These are phyloP conservation scores for Gastrolobium bilobum DNA, from an alignment of 306 rosid species.

Conservation along the genomic window DNA sequence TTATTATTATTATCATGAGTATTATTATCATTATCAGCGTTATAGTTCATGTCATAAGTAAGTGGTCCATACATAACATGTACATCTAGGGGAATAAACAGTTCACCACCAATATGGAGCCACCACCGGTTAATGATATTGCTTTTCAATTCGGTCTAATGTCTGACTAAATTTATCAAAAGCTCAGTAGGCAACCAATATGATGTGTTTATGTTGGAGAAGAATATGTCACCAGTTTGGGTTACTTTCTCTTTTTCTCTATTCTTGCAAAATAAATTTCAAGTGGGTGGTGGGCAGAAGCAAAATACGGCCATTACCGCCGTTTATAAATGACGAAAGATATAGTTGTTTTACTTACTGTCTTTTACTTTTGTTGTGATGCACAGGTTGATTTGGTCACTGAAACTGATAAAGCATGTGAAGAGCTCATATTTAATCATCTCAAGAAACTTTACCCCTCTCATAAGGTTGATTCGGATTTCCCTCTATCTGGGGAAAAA, in stretches of 20 bases:
- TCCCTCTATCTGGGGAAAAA: too few relatives aligned
- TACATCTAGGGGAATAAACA: too few relatives aligned
- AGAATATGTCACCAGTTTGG: too few relatives aligned
- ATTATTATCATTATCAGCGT: background rate
- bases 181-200: background rate
- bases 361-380: conserved; percentile 35
- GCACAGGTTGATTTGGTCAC: conserved; percentile 92
- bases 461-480: conserved; percentile 63
- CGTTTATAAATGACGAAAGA: too few relatives aligned
- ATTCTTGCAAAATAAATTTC: background rate
- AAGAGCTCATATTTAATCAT: conserved; percentile 79
- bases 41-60: background rate
- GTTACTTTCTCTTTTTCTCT: background rate
- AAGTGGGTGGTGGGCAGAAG: too few relatives aligned
- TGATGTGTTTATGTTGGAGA: background rate
- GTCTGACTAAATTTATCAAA: too few relatives aligned
- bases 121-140: too few relatives aligned
- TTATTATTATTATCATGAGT: background rate
- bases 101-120: too few relatives aligned
- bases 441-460: conserved; percentile 78
- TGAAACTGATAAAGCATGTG: conserved; percentile 94
- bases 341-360: background rate
- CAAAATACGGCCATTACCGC: too few relatives aligned
- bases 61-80: too few relatives aligned
- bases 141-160: too few relatives aligned